A percentile compares a stretch with the other conserved stretches of the same genome.
These are phyloP conservation scores for Fonsecaea pedrosoi DNA, from an alignment of 2,329 filamentous ascomycete species.

Conservation along the genomic window DNA sequence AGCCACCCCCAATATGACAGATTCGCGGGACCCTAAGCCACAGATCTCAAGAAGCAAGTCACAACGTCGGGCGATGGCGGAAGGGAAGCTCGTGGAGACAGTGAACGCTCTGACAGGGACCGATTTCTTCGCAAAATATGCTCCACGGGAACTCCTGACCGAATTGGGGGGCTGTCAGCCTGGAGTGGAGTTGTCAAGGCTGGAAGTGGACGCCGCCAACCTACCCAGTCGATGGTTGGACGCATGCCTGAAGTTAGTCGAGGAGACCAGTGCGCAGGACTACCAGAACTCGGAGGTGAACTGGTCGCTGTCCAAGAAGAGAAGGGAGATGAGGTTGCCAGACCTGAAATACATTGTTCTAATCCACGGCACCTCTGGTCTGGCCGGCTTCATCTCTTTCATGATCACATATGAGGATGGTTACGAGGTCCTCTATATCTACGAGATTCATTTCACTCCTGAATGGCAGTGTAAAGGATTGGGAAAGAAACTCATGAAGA, in stretches of 20 bases:
- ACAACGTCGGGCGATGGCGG: slow-evolving; percentile 11
- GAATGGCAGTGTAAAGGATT: slow-evolving; percentile 57
- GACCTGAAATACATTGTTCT: slow-evolving; percentile 67
- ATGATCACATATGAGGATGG: slow-evolving; percentile 64
- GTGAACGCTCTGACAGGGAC: slow-evolving; percentile 50
- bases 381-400: slow-evolving; percentile 59
- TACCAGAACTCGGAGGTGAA: slow-evolving; percentile 61
- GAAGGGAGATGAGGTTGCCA: slow-evolving; percentile 62
- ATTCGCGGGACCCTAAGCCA: not conserved
- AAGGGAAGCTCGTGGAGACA: slow-evolving; percentile 47
- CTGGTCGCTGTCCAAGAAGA: slow-evolving; percentile 62
- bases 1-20: not conserved
- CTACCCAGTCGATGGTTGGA: slow-evolving; percentile 52
- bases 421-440: slow-evolving; percentile 66
- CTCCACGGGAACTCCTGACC: slow-evolving; percentile 37
- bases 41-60: not conserved
- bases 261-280: slow-evolving; percentile 59
- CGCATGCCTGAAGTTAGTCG: slow-evolving; percentile 61
- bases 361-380: not conserved
- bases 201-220: slow-evolving; percentile 31
- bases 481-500: slow-evolving; percentile 57
- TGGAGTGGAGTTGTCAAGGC: not conserved
- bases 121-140: slow-evolving; percentile 49
- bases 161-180: slow-evolving; percentile 24
- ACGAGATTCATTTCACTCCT: slow-evolving; percentile 64